Conservation (phyloP, 1,284 basidiomycete species). For the Gymnopus androsaceus region DNA sequence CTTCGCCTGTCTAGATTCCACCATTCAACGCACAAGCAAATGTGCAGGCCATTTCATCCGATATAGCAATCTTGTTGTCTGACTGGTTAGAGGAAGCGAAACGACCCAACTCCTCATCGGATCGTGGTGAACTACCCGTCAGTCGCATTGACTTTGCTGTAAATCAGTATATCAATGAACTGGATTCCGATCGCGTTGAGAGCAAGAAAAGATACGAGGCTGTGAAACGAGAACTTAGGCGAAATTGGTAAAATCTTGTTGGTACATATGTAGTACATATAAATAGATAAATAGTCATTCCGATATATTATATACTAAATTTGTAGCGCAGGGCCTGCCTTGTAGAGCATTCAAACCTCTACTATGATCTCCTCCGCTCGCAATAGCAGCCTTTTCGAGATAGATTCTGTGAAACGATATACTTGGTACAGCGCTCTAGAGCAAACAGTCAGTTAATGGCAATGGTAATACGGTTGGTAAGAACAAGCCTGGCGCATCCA, state of each 20-base stretch:
- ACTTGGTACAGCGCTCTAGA: constrained; percentile 68
- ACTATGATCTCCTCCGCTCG: constrained; percentile 78
- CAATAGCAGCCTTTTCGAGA: constrained; percentile 61
- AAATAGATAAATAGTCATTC: not conserved
- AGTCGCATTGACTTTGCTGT: constrained; percentile 69
- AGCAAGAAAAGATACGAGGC: constrained; percentile 66
- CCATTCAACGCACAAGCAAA: constrained; percentile 81
- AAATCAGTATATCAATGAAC: constrained; percentile 70
- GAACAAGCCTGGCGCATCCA: constrained; percentile 61
- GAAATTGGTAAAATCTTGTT: constrained; percentile 56
- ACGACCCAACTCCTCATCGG: constrained; percentile 59
- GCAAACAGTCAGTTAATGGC: not conserved
- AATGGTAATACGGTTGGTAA: constrained; percentile 3
- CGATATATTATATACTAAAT: not conserved
- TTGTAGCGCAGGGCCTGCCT: too few relatives aligned
- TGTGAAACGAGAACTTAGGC: constrained; percentile 66
- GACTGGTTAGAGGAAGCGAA: constrained; percentile 78
- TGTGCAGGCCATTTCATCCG: constrained; percentile 74
- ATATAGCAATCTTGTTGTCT: constrained; percentile 71
- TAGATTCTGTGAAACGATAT: constrained; percentile 61
- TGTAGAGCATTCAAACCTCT: constrained; percentile 55
- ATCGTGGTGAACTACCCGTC: constrained; percentile 69
- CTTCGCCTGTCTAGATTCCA: constrained; percentile 63
- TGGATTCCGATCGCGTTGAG: constrained; percentile 58
- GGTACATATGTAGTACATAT: too few relatives aligned